Percentiles rank a stretch among this genome's conserved stretches.
phyloP scores from a whole-genome alignment of 2,329 filamentous ascomycete genomes.

The Zalaria obscura region DNA sequence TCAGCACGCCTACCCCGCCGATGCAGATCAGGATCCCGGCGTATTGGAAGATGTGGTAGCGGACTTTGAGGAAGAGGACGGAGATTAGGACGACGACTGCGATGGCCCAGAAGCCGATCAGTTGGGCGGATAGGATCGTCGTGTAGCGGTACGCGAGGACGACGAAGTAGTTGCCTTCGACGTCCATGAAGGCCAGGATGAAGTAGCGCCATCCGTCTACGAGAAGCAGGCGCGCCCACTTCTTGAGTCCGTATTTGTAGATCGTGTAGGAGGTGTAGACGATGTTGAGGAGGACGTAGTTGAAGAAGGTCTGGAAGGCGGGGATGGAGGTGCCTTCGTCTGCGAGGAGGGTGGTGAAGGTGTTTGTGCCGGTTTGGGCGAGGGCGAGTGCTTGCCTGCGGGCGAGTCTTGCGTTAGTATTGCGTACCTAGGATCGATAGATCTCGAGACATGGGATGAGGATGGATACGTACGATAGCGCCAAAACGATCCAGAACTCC shows the following conservation, averaged over 20 bases:
- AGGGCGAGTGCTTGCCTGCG: constrained; percentile 69
- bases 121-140: constrained; percentile 79
- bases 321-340: constrained; percentile 63
- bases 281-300: constrained; percentile 70
- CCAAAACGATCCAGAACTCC: constrained; percentile 77
- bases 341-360: constrained; percentile 65
- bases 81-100: constrained; percentile 80
- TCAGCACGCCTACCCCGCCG: constrained; percentile 76
- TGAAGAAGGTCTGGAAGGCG: constrained; percentile 91
- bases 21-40: constrained; percentile 79
- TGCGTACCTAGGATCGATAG: too few relatives aligned
- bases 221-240: constrained; percentile 48
- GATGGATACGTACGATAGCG: constrained; percentile 30
- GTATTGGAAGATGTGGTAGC: constrained; percentile 80
- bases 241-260: constrained; percentile 61
- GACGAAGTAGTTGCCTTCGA: constrained; percentile 96
- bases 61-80: constrained; percentile 68
- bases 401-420: too few relatives aligned
- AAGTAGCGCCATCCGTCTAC: constrained; percentile 86
- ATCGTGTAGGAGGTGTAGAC: constrained; percentile 73
- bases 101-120: constrained; percentile 98
- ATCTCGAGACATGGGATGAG: neutral
- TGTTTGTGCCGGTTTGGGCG: constrained; percentile 86
- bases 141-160: constrained; percentile 89
- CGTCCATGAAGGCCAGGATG: constrained; percentile 83